Evolutionary conservation across 441 rosid species (phyloP), one percentile per base, ranked within the genome.

Genomic region (Bocquillonia castaneifolia): DNA sequence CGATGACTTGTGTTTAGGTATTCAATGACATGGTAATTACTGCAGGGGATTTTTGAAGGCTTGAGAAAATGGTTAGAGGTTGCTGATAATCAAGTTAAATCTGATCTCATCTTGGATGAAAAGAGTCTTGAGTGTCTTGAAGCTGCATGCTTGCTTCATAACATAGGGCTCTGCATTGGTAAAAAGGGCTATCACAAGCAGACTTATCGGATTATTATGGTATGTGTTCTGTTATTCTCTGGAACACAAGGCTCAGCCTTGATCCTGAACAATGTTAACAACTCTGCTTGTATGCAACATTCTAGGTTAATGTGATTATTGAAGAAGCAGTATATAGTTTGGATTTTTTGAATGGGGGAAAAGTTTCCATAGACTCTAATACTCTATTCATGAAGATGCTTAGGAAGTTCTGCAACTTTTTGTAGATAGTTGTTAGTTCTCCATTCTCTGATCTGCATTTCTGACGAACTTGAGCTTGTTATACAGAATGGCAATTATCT

Each of bases 141-240:
- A 76, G 96, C 88, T 77, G 88, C 92, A 13, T 87, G 92, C 71
- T 78, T 85, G 76, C 89, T 89, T 74, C 92, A 89, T 73, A 81
- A 78, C 66, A 71, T 84, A 15, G 96, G 96, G 54, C 76, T 79
- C 58, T 73, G 76, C 71, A 64, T 70, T 57, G 77, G 91, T 73
- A 82, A 82, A 80, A 85, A 79, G 72, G 87, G 92, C 68, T 85
- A 89, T 66, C 92, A 89, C 69, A 87, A 87, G 84, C 83, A 80
- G 78, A 82, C 92, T 37, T 84, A 77, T 72, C 78, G 53, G 60
- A 87, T 89, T 53, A 76, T 85, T 69, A 82, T 75, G 85, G 91
- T 89, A 76, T 36, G 76, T 64, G 2, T 23, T 48, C 26, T 69
- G 50, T 45, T 67, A 29, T 28, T 47, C 60, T 63, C 22, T 32